Percentiles rank a stretch among this genome's conserved stretches.
Evolutionary conservation across 2,329 filamentous ascomycete species (phyloP).

Genomic region (Lachnellula willkommii): DNA sequence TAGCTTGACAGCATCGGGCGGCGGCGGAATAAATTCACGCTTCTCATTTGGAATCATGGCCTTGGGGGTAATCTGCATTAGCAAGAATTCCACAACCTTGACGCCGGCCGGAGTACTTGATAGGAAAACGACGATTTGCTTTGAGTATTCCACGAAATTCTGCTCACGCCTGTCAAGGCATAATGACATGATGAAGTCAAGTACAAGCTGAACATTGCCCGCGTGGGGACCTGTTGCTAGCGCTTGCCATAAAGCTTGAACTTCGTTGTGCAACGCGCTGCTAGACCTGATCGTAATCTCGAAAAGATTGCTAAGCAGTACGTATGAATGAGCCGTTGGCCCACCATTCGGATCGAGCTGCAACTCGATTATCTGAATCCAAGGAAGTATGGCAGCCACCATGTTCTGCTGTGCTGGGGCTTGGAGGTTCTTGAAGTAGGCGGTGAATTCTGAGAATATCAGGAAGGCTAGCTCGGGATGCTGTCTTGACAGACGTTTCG

Average conservation of each 20-base stretch:
- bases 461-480: conserved; percentile 86
- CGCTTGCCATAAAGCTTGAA: conserved; percentile 95
- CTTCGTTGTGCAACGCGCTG: conserved; percentile 85
- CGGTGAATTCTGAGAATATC: conserved; percentile 91
- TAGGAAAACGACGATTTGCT: conserved; percentile 95
- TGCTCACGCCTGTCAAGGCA: conserved; percentile 93
- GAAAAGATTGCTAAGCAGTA: conserved; percentile 87
- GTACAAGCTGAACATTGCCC: conserved; percentile 87
- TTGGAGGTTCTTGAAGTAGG: conserved; percentile 84
- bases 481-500: conserved; percentile 79
- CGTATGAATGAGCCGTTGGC: conserved; percentile 86
- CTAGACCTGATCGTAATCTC: conserved; percentile 95
- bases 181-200: conserved; percentile 93
- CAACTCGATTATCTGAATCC: conserved; percentile 91
- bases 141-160: conserved; percentile 96
- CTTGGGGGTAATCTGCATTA: conserved; percentile 86
- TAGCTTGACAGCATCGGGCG: conserved; percentile 66
- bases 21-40: conserved; percentile 59
- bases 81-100: conserved; percentile 88
- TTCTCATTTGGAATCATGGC: conserved; percentile 96
- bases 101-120: conserved; percentile 80
- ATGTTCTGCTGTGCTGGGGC: conserved; percentile 85
- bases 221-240: conserved; percentile 87
- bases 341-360: conserved; percentile 88
- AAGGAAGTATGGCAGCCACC: conserved; percentile 88